These are phyloP conservation scores for Berberis vulgaris DNA, from an alignment of 164 flowering plant species.

Conservation along the genomic window DNA sequence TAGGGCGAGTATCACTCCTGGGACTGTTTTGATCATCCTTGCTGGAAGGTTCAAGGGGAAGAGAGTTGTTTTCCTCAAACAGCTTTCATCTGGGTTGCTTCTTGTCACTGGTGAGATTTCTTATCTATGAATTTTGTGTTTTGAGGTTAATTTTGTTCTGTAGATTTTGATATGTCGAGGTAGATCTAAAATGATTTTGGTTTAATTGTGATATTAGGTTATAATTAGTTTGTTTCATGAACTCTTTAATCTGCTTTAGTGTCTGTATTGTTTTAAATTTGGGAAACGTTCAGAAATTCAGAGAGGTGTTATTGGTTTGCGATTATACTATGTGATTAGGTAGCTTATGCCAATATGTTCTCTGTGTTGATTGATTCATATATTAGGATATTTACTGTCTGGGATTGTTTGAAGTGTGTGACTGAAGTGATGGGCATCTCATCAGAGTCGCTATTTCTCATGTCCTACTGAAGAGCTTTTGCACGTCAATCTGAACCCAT, in stretches of 20 bases:
- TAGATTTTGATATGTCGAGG: background rate
- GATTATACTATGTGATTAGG: too few species aligned
- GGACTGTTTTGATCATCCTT: conserved; percentile 58
- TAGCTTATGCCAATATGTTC: too few species aligned
- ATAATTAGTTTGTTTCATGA: too few species aligned
- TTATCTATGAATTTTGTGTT: background rate
- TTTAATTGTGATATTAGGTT: too few species aligned
- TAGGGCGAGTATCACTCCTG: conserved; percentile 63
- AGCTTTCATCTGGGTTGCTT: conserved; percentile 68
- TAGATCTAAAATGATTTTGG: too few species aligned
- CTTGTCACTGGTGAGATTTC: conserved; percentile 49
- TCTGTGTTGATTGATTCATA: too few species aligned
- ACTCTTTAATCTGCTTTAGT: too few species aligned
- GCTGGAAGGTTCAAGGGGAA: conserved; percentile 85
- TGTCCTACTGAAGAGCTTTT: background rate
- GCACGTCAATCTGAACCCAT: background rate
- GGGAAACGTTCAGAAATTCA: too few species aligned
- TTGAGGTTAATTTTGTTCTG: background rate
- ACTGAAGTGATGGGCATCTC: background rate
- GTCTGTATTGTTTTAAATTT: too few species aligned
- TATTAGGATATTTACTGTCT: background rate
- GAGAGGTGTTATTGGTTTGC: too few species aligned
- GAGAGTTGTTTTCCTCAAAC: conserved; percentile 77
- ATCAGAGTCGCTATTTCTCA: background rate
- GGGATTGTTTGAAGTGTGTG: background rate